These are phyloP conservation scores for Amanita rimosa DNA, from an alignment of 768 basidiomycete genomes.

Conservation along the genomic window DNA sequence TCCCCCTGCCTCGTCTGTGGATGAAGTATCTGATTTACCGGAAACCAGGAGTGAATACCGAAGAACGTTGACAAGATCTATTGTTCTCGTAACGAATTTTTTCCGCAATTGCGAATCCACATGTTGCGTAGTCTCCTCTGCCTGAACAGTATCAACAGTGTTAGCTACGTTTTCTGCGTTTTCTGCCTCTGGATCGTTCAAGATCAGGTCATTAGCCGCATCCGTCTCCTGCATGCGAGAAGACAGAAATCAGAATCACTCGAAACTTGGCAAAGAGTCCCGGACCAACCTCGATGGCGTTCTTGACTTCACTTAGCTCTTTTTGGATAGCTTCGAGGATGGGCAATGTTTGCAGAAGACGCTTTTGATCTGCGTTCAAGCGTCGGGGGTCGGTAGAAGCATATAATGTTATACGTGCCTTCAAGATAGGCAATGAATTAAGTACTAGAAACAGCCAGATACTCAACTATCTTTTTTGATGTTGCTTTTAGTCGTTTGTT, in stretches of 20 bases:
- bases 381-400: conserved; percentile 54
- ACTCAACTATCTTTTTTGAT: conserved; percentile 74
- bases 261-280: background rate
- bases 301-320: conserved; percentile 77
- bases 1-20: conserved; percentile 40
- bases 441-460: background rate
- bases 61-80: conserved; percentile 45
- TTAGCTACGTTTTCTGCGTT: conserved; percentile 40
- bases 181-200: conserved; percentile 45
- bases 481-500: conserved; percentile 68
- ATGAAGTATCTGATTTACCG: conserved; percentile 30
- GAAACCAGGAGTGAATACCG: conserved; percentile 36
- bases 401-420: conserved; percentile 65
- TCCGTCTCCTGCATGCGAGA: conserved; percentile 55
- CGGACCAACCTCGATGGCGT: conserved; percentile 61
- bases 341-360: conserved; percentile 60
- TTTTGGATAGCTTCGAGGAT: conserved; percentile 68
- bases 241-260: background rate
- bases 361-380: conserved; percentile 83
- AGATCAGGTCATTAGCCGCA: conserved; percentile 38
- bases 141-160: conserved; percentile 50
- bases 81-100: conserved; percentile 27
- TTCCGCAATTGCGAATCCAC: conserved; percentile 21
- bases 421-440: conserved; percentile 18
- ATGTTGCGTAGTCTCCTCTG: conserved; percentile 16